A percentile compares a stretch with the other conserved stretches of the same genome.
phyloP scores from a whole-genome alignment of 129 eudicot genomes.

The Gnaphalium uliginosum region DNA sequence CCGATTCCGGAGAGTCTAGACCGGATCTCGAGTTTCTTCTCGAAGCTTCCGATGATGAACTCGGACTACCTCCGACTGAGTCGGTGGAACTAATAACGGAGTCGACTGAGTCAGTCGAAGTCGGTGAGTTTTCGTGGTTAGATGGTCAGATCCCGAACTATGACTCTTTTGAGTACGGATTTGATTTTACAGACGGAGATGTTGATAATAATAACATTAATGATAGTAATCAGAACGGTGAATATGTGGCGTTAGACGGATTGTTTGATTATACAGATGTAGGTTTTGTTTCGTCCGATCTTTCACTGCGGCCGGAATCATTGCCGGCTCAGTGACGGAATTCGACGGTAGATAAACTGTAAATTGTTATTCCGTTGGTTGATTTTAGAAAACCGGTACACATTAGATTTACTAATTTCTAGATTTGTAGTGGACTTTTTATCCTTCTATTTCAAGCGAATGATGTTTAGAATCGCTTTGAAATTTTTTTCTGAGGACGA shows the following conservation, averaged over 20 bases:
- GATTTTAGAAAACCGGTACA: slow-evolving; percentile 3
- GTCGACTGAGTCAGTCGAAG: slow-evolving; percentile 39
- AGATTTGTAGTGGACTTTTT: background rate
- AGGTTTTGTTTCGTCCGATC: slow-evolving; percentile 53
- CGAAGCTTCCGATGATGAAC: slow-evolving; percentile 63
- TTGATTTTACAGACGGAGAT: slow-evolving; percentile 22
- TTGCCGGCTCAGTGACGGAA: slow-evolving; percentile 50
- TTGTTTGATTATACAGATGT: slow-evolving; percentile 73
- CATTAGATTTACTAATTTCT: slow-evolving; percentile 8
- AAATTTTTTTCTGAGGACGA: too few relatives aligned
- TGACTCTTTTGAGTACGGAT: slow-evolving; percentile 62
- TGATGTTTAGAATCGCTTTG: too few relatives aligned
- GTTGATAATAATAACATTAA: background rate
- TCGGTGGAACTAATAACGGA: slow-evolving; percentile 41
- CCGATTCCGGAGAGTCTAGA: slow-evolving; percentile 50
- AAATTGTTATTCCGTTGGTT: slow-evolving; percentile 23
- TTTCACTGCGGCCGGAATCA: slow-evolving; percentile 47
- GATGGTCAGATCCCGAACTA: slow-evolving; percentile 50
- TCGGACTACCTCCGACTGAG: slow-evolving; percentile 58
- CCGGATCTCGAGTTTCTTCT: slow-evolving; percentile 54
- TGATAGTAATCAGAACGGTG: slow-evolving; percentile 23
- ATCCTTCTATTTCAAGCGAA: too few relatives aligned
- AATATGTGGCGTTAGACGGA: slow-evolving; percentile 71
- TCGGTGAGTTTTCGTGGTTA: slow-evolving; percentile 50
- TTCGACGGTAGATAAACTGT: slow-evolving; percentile 21